Conservation (phyloP, 176 grass and related monocot genomes). For the Bonia amplexicaulis region DNA sequence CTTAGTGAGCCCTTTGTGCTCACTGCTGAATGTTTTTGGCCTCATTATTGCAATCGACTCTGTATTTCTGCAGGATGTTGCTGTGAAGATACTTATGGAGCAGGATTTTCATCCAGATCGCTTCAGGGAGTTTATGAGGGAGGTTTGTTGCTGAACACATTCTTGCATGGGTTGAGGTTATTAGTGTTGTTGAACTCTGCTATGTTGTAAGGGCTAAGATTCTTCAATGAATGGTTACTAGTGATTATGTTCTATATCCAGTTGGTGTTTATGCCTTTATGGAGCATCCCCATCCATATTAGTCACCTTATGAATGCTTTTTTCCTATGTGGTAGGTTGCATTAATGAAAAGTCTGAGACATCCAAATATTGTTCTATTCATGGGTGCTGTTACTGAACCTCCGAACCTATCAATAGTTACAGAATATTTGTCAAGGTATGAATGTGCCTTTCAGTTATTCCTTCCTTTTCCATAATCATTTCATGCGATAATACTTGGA, state of each 20-base stretch:
- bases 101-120: slow-evolving; percentile 94
- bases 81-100: slow-evolving; percentile 97
- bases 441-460: slow-evolving; percentile 8
- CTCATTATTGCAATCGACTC: neutral
- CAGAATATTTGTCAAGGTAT: slow-evolving; percentile 95
- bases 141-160: slow-evolving; percentile 53
- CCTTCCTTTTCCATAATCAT: neutral
- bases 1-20: neutral
- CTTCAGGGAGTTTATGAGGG: slow-evolving; percentile 87
- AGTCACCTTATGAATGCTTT: slow-evolving; percentile 4
- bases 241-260: neutral
- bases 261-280: slow-evolving; percentile 8
- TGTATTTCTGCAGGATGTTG: slow-evolving; percentile 72
- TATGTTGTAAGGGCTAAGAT: neutral
- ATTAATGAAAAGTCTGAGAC: slow-evolving; percentile 88
- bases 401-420: slow-evolving; percentile 78
- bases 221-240: neutral
- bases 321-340: slow-evolving; percentile 44
- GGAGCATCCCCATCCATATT: neutral
- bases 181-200: neutral
- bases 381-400: slow-evolving; percentile 93
- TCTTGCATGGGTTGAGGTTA: neutral
- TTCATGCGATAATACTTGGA: neutral
- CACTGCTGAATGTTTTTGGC: neutral
- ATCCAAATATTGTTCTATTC: slow-evolving; percentile 96